These are phyloP conservation scores for Angomonas ambiguus DNA, from an alignment of 208 protist genomes.

Conservation along the genomic window DNA sequence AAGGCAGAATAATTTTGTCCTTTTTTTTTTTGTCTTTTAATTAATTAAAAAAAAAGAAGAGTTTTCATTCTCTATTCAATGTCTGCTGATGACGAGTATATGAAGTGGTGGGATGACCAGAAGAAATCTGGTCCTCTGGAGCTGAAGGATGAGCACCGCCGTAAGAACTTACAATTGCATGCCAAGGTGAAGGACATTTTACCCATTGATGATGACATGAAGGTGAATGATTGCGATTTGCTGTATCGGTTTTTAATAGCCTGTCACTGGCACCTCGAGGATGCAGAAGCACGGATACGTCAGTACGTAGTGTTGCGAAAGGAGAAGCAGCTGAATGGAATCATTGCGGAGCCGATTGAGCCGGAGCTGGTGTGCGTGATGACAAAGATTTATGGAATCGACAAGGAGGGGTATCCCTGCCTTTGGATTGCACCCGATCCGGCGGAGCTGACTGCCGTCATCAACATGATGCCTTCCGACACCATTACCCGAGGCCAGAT, in stretches of 20 bases:
- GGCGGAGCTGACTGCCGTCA: conserved; percentile 24
- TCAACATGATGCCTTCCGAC: conserved; percentile 36
- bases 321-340: conserved; percentile 38
- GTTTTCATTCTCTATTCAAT: too few relatives aligned
- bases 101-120: conserved; percentile 29
- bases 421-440: conserved; percentile 68
- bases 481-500: conserved; percentile 53
- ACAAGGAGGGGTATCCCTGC: conserved; percentile 53
- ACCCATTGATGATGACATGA: conserved; percentile 61
- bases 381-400: conserved; percentile 50
- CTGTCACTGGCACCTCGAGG: conserved; percentile 41
- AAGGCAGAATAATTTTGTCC: too few relatives aligned
- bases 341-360: conserved; percentile 43
- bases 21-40: too few relatives aligned
- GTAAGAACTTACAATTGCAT: conserved; percentile 54
- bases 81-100: conserved; percentile 39
- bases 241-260: conserved; percentile 81
- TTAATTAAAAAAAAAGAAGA: too few relatives aligned
- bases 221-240: conserved; percentile 73
- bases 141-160: conserved; percentile 43
- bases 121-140: conserved; percentile 30
- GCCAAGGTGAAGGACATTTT: conserved; percentile 36
- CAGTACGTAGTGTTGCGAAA: conserved; percentile 45
- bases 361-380: conserved; percentile 31
- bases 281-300: conserved; percentile 33